A percentile compares a stretch with the other conserved stretches of the same genome.
phyloP scores from a whole-genome alignment of 179 eudicot genomes.

The Silene vulgaris region DNA sequence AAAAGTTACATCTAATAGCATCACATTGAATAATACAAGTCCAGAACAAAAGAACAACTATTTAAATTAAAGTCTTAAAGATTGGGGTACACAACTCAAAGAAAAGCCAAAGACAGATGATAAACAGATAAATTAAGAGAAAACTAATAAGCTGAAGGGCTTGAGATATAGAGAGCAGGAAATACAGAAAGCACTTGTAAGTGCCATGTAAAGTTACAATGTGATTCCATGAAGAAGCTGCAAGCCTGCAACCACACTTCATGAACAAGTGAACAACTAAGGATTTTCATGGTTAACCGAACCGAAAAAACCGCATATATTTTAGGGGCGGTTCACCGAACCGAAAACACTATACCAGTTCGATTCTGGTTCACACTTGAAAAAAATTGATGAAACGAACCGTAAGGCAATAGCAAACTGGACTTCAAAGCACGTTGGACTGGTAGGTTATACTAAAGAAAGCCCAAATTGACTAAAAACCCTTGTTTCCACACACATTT shows the following conservation, averaged over 20 bases:
- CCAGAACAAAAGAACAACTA: background rate
- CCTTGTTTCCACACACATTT: too few species aligned
- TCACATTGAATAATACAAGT: background rate
- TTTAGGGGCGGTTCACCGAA: too few species aligned
- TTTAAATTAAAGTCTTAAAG: background rate
- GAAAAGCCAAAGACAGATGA: background rate
- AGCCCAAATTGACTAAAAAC: too few species aligned
- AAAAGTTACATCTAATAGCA: conserved; percentile 13
- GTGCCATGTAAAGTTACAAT: background rate
- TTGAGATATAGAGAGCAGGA: background rate
- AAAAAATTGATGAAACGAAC: too few species aligned
- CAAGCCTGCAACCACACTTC: background rate
- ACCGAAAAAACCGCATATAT: too few species aligned
- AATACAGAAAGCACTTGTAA: background rate
- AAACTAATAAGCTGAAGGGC: background rate
- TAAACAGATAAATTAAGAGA: conserved; percentile 11
- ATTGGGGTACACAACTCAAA: background rate
- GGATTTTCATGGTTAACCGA: too few species aligned
- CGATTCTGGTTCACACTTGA: too few species aligned
- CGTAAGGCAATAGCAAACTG: too few species aligned
- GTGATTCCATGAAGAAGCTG: background rate
- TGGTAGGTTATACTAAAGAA: too few species aligned
- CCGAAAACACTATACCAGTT: too few species aligned
- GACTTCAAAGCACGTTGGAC: too few species aligned
- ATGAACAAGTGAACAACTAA: conserved; percentile 7